Evolutionary conservation across 2,329 filamentous ascomycete genomes (phyloP), one percentile per base, ranked within the genome.

Genomic region (Aureobasidium sp.): DNA sequence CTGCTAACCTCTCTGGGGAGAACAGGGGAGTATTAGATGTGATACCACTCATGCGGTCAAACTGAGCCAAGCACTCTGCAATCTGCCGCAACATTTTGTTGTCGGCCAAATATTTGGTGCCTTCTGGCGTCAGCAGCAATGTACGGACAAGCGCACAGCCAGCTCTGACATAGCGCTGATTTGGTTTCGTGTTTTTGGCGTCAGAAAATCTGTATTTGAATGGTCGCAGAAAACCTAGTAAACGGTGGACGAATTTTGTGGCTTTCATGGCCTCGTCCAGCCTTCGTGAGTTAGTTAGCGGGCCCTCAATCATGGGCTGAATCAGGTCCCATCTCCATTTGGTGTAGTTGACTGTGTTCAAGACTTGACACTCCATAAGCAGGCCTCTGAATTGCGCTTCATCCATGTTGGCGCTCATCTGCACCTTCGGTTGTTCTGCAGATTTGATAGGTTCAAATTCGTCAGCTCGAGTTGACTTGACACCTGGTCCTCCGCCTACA

Each of bases 271-370:
- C 93, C 74, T 99, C 94, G 68, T 97, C 93, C 5, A 99, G 81
- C 12, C 94, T 84, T 74, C 96, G 97, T 0, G 92, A 88, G 67
- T 91, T 96, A 27, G 91, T 88, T 26, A 99, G 77, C 1, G 95
- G 94, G 0, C 94, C 95, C 71, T 97, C 93, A 39, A 99, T 92
- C 58, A 97, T 86, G 68, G 87, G 89, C 63, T 92, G 83, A 46
- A 99, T 91, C 41, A 96, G 80, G 65, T 96, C 91, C 94, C 95
- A 99, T 71, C 96, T 93, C 94, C 94, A 99, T 73, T 99, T 99
- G 42, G 86, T 81, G 70, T 89, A 96, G 68, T 96, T 97, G 65
- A 91, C 91, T 64, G 90, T 94, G 65, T 88, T 90, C 50, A 97
- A 79, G 2, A 99, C 91, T 61, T 91, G 87, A 4, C 90, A 94